These are phyloP conservation scores for Xylariaceae sp. DNA, from an alignment of 2,329 filamentous ascomycete genomes.

Conservation along the genomic window DNA sequence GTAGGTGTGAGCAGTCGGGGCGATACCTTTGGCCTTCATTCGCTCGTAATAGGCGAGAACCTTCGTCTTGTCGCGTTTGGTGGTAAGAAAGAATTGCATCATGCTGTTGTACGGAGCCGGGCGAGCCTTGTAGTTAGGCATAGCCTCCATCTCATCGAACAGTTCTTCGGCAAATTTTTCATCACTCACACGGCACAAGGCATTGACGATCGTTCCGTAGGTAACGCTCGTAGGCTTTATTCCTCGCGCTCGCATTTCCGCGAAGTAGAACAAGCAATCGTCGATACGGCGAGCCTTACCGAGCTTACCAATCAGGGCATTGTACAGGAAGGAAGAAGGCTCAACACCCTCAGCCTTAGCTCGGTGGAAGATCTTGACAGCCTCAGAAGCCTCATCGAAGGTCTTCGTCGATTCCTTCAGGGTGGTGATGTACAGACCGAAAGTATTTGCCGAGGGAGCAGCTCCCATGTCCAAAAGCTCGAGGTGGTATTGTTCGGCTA, in stretches of 20 bases:
- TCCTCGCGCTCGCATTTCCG: conserved; percentile 90
- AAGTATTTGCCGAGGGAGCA: conserved; percentile 94
- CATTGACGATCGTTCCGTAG: conserved; percentile 97
- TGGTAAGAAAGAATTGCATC: conserved; percentile 99
- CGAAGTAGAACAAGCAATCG: conserved; percentile 97
- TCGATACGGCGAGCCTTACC: conserved; percentile 97
- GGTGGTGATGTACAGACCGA: conserved; percentile 98
- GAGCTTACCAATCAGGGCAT: conserved; percentile 95
- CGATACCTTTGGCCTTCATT: conserved; percentile 85
- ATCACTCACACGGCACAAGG: conserved; percentile 93
- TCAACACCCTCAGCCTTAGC: conserved; percentile 93
- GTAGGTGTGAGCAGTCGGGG: conserved; percentile 93
- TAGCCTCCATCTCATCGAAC: conserved; percentile 98
- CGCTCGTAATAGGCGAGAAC: conserved; percentile 93
- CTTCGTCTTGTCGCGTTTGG: conserved; percentile 93
- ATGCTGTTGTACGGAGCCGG: conserved; percentile 98
- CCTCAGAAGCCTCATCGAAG: conserved; percentile 95
- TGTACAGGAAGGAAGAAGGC: conserved; percentile 96
- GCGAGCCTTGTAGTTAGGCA: conserved; percentile 97
- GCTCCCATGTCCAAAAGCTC: conserved; percentile 89
- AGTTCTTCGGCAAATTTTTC: conserved; percentile 97
- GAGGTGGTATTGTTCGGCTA: conserved; percentile 86
- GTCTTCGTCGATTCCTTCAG: conserved; percentile 97
- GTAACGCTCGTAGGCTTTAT: conserved; percentile 97
- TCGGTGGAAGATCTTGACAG: conserved; percentile 94